These are phyloP conservation scores for Mangifera indica DNA, from an alignment of 345 rosid species.

Conservation along the genomic window DNA sequence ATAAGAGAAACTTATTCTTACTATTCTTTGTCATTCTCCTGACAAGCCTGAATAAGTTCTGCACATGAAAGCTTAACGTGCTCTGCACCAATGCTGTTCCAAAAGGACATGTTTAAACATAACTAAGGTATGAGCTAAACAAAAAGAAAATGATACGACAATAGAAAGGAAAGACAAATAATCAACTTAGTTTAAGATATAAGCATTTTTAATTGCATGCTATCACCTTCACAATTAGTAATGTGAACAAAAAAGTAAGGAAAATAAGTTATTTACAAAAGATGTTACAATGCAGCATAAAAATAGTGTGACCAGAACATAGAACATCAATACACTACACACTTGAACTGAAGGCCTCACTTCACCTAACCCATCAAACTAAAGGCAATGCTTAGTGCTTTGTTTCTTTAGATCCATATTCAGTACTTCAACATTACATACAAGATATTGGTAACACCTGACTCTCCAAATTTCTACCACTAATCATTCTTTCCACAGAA, in stretches of 20 bases:
- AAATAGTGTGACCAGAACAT: background rate
- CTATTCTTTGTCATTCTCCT: constrained; percentile 14
- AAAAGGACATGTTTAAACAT: background rate
- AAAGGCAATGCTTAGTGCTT: background rate
- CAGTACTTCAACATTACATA: background rate
- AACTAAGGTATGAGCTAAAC: background rate
- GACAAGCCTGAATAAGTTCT: constrained; percentile 22
- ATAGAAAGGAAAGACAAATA: background rate
- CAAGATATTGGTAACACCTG: background rate
- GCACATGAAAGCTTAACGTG: constrained; percentile 15
- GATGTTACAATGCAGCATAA: background rate
- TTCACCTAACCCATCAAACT: background rate
- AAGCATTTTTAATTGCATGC: background rate
- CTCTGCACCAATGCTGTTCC: constrained; percentile 18
- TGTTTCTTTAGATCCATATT: background rate
- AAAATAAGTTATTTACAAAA: background rate
- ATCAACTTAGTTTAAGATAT: background rate
- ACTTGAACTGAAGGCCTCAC: background rate
- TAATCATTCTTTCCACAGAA: background rate
- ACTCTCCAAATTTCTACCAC: background rate
- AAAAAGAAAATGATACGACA: background rate
- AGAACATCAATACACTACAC: background rate
- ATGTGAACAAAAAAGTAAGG: background rate
- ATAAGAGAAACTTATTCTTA: constrained; percentile 3
- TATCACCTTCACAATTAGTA: background rate